Conservation (phyloP, 768 basidiomycete species). For the Suillus subaureus region DNA sequence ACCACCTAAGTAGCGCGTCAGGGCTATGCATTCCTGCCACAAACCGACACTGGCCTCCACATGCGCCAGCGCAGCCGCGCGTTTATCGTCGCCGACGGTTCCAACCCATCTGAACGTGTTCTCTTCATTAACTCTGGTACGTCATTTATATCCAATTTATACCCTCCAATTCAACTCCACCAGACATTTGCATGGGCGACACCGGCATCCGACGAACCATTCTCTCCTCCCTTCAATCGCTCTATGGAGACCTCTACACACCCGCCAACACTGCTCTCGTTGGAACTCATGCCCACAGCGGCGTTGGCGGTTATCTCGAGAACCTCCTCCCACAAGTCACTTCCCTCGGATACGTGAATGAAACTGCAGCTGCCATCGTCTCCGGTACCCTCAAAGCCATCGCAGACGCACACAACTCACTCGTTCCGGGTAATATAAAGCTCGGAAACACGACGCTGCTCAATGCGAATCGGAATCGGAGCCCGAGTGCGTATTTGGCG, state of each 20-base stretch:
- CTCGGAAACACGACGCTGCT: constrained; percentile 71
- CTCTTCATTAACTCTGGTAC: constrained; percentile 78
- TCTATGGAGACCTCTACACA: constrained; percentile 66
- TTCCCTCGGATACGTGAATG: constrained; percentile 69
- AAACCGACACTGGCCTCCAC: constrained; percentile 75
- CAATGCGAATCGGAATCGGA: constrained; percentile 73
- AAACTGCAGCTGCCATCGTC: constrained; percentile 74
- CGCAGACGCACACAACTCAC: constrained; percentile 61
- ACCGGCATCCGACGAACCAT: constrained; percentile 73
- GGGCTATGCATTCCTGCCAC: constrained; percentile 68
- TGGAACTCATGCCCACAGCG: constrained; percentile 74
- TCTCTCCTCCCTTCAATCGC: constrained; percentile 53
- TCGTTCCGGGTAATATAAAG: constrained; percentile 60
- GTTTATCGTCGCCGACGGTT: constrained; percentile 69
- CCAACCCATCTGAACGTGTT: constrained; percentile 56
- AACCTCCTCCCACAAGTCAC: constrained; percentile 78
- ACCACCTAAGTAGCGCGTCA: constrained; percentile 23
- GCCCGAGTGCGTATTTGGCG: constrained; percentile 74
- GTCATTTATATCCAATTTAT: not conserved
- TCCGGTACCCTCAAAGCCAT: constrained; percentile 70
- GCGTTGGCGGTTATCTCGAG: constrained; percentile 80
- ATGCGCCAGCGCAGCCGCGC: constrained; percentile 80
- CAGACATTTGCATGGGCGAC: constrained; percentile 82
- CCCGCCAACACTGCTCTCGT: constrained; percentile 75
- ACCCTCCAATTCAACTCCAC: constrained; percentile 20